Evolutionary conservation across 345 rosid species (phyloP).

Genomic region (Boechera divaricarpa): DNA sequence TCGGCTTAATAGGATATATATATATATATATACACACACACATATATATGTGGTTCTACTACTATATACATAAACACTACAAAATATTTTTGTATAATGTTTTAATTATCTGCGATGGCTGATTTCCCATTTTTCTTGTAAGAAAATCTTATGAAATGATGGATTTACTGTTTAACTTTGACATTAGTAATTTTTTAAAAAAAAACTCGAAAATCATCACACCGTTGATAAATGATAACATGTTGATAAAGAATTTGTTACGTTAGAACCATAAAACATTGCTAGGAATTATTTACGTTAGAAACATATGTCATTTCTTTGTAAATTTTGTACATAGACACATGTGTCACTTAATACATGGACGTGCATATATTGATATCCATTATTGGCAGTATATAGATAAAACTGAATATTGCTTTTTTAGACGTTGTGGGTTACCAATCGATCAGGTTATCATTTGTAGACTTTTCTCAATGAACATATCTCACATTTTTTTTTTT

Average conservation of each 20-base stretch:
- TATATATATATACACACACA: too few relatives aligned
- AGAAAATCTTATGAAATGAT: neutral
- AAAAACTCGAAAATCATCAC: neutral
- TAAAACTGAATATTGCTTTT: slow-evolving; percentile 17
- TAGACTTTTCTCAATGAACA: slow-evolving; percentile 23
- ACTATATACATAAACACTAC: too few relatives aligned
- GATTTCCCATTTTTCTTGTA: neutral
- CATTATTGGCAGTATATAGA: slow-evolving; percentile 9
- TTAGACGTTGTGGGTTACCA: slow-evolving; percentile 15
- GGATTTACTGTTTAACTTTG: neutral
- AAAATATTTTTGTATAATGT: too few relatives aligned
- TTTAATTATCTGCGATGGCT: neutral
- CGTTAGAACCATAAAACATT: slow-evolving; percentile 5
- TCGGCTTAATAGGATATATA: too few relatives aligned
- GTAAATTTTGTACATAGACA: neutral
- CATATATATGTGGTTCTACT: too few relatives aligned
- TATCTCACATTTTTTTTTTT: neutral
- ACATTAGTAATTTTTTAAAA: neutral
- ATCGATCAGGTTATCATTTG: neutral
- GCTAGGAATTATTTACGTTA: neutral
- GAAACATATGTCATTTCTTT: neutral
- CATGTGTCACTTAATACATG: slow-evolving; percentile 11
- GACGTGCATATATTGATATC: slow-evolving; percentile 14
- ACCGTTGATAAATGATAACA: neutral
- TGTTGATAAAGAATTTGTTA: neutral